Evolutionary conservation across 176 grass and related monocot genomes (phyloP), one percentile per base, ranked within the genome.

Genomic region (Aechmea fasciata): DNA sequence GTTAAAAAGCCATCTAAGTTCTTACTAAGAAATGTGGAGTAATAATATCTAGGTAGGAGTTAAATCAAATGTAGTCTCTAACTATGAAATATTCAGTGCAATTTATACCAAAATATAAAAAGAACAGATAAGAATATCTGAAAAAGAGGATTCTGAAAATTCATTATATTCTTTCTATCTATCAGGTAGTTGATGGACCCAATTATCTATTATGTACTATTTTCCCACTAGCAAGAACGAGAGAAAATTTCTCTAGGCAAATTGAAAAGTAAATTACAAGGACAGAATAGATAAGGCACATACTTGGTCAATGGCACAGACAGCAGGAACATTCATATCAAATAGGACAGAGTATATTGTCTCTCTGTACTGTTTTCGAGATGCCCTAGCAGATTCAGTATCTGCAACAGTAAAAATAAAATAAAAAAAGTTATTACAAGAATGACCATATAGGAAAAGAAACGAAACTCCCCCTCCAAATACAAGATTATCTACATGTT

Each of bases 251-350:
- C 1, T 59, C 63, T 33, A 50, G 13, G 29, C 8, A 11, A 52
- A 54, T 22, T 22, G 26, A 14, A 17, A 24, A 64, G 57, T 11
- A 72, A 52, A 53, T 13, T 72, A 52, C 11, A 66, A 14, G 54
- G 18, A 15, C 48, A 72, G 33, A 17, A 11, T 3, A 33, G 20
- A 17, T 50, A 69, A 48, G 66, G 62, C 54, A 47, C 81, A 77
- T 69, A 92, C 94, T 74, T 97, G 94, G 87, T 92, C 84, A 79
- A 87, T 83, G 22, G 86, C 80, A 71, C 89, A 92, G 81, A 97
- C 84, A 76, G 82, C 82, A 80, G 89, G 94, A 71, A 84, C 94
- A 90, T 97, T 90, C 89, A 97, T 87, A 66, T 92, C 94, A 19
- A 97, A 97, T 26, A 97, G 81, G 70, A 97, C 86, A 1, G 94